phyloP scores from a whole-genome alignment of 768 basidiomycete species.

The Russula emetica region DNA sequence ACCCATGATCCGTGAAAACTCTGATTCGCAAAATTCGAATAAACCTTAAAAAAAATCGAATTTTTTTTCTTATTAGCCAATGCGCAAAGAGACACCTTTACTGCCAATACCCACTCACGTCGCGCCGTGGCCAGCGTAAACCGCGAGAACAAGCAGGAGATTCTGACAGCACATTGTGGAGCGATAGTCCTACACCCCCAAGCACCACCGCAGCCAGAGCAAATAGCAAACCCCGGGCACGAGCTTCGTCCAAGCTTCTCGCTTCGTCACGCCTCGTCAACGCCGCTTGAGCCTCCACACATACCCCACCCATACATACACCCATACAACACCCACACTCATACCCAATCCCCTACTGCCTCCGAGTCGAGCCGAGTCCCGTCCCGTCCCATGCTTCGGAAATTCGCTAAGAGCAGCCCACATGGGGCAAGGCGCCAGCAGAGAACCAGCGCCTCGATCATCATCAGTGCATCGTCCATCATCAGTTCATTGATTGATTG shows the following conservation, averaged over 20 bases:
- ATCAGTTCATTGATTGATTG: neutral
- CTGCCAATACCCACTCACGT: slow-evolving; percentile 28
- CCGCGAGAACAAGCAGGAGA: slow-evolving; percentile 6
- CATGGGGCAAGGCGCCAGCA: neutral
- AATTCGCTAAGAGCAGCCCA: neutral
- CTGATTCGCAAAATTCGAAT: neutral
- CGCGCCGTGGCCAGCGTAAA: slow-evolving; percentile 30
- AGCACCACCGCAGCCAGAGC: slow-evolving; percentile 18
- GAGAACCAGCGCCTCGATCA: neutral
- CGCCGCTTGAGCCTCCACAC: neutral
- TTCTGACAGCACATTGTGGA: neutral
- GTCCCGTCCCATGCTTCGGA: neutral
- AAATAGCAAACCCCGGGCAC: slow-evolving; percentile 20
- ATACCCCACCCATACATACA: no score
- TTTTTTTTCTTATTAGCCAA: slow-evolving; percentile 14
- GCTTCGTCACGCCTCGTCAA: neutral
- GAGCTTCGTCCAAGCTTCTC: slow-evolving; percentile 6
- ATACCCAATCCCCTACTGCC: neutral
- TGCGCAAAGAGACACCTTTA: slow-evolving; percentile 26
- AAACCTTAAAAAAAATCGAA: neutral
- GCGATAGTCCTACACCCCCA: neutral
- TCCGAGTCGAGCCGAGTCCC: neutral
- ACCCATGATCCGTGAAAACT: neutral
- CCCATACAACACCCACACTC: neutral
- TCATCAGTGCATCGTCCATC: neutral